These are phyloP conservation scores for Penicillium sp. DNA, from an alignment of 2,329 filamentous ascomycete species.

Conservation along the genomic window DNA sequence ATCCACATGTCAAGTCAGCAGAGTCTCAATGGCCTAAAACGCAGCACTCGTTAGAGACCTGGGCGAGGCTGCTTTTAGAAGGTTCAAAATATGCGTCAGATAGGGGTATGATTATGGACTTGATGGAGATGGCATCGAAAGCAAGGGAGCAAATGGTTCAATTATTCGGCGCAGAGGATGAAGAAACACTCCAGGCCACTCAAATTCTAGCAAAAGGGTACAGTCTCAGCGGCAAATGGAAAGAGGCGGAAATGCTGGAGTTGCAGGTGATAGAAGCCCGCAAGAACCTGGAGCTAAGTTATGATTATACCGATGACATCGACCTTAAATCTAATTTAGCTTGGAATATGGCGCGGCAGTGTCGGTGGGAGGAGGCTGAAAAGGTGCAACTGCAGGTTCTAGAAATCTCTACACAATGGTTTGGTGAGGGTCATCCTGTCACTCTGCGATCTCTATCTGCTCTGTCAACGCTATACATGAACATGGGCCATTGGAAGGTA, in stretches of 20 bases:
- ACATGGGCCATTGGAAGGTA: too few relatives aligned
- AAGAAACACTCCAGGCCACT: background rate
- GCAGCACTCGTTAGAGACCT: background rate
- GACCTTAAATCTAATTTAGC: too few relatives aligned
- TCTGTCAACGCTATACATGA: too few relatives aligned
- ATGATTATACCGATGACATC: too few relatives aligned
- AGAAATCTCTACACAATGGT: too few relatives aligned
- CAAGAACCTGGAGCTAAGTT: too few relatives aligned
- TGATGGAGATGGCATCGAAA: background rate
- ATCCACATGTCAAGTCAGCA: slow-evolving; percentile 28
- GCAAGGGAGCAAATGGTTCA: background rate
- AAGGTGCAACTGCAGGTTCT: too few relatives aligned
- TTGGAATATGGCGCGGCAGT: too few relatives aligned
- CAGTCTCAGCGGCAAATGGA: background rate
- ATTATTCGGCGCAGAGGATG: background rate
- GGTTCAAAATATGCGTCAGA: slow-evolving; percentile 5
- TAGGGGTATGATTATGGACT: background rate
- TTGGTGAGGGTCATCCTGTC: too few relatives aligned
- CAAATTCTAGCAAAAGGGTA: background rate
- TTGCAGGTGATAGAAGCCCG: background rate
- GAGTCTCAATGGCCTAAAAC: slow-evolving; percentile 5
- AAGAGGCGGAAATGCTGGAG: background rate
- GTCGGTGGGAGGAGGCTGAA: too few relatives aligned
- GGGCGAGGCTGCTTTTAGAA: slow-evolving; percentile 2
- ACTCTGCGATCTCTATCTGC: too few relatives aligned